Percentiles rank a stretch among this genome's conserved stretches.
These are phyloP conservation scores for Hirschioporus abietinus DNA, from an alignment of 768 basidiomycete species.

Conservation along the genomic window DNA sequence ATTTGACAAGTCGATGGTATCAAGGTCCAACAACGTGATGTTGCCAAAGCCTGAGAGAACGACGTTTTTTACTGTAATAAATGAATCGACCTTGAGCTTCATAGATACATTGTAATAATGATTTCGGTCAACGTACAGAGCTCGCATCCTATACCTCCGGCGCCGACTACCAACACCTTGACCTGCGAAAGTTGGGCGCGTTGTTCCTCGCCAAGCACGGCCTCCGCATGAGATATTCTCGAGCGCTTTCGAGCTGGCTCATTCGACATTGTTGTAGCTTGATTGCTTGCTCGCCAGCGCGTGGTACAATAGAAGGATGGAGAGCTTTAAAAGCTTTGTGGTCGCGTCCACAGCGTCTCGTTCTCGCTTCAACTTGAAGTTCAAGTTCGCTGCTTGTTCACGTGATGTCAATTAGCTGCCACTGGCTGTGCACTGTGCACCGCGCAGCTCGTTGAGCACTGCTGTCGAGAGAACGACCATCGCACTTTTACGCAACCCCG, in stretches of 20 bases:
- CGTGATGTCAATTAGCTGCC: not conserved
- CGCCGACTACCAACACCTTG: slow-evolving; percentile 85
- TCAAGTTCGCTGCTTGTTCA: not conserved
- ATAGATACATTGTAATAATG: not conserved
- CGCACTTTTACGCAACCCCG: not conserved
- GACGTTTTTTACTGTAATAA: slow-evolving; percentile 80
- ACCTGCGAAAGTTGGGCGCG: slow-evolving; percentile 54
- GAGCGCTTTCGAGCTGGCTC: not conserved
- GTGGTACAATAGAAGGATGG: not conserved
- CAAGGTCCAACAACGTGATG: slow-evolving; percentile 91
- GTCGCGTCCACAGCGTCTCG: not conserved
- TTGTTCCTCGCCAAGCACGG: slow-evolving; percentile 76
- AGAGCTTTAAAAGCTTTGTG: not conserved
- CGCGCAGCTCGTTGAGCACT: no score
- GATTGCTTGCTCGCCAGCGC: not conserved
- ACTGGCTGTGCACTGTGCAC: no score
- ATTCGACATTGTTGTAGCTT: not conserved
- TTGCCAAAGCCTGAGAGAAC: slow-evolving; percentile 89
- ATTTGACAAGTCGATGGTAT: slow-evolving; percentile 98
- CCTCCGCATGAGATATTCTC: slow-evolving; percentile 57
- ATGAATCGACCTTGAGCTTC: not conserved
- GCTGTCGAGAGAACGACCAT: not conserved
- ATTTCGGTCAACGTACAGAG: slow-evolving; percentile 49
- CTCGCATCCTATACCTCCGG: slow-evolving; percentile 97
- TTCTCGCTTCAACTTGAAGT: not conserved